Evolutionary conservation across 2,329 filamentous ascomycete species (phyloP), one percentile per base, ranked within the genome.

Genomic region (Truncatella angustata): DNA sequence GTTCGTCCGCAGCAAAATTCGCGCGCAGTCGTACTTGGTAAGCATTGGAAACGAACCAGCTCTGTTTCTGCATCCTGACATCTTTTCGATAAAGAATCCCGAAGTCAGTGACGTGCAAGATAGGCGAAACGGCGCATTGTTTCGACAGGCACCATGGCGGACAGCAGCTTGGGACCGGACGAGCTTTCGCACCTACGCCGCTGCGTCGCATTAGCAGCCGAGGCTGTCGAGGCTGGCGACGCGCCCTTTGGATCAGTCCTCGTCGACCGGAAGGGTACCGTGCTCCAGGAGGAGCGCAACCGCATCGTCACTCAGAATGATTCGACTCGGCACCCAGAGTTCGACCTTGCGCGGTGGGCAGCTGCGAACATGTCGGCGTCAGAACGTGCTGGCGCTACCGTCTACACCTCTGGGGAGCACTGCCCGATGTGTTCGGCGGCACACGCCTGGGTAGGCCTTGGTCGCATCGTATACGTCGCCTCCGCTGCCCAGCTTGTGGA

Each of bases 201-300:
- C 5, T 59, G 58, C 40, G 61, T 69, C 36, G 66, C 60, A 4
- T 52, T 70, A 0, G 67, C 68, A 0, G 57, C 58, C 1, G 61
- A 69, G 28, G 58, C 60, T 3, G 56, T 59, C 1, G 58, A 58
- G 0, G 53, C 64, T 3, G 64, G 60, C 14, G 60, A 62, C 40
- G 57, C 54, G 9, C 60, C 60, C 18, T 62, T 62, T 46, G 58
- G 60, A 4, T 60, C 58, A 9, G 54, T 62, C 2, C 55, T 53
- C n/a, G 50, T 58, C 2, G 54, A 54, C 9, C 28, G 40, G 32
- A 12, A 36, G 16, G 36, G 49, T 24, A 26, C 3, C 5, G 36
- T 51, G 11, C 49, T 51, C 3, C 48, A 24, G 21, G 60, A 60
- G 18, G 60, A 58, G 30, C 55, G 60, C 42, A 62, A 62, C 52